Percentiles rank a stretch among this genome's conserved stretches.
These are phyloP conservation scores for Tilletia indica DNA, from an alignment of 1,284 basidiomycete species.

Conservation along the genomic window DNA sequence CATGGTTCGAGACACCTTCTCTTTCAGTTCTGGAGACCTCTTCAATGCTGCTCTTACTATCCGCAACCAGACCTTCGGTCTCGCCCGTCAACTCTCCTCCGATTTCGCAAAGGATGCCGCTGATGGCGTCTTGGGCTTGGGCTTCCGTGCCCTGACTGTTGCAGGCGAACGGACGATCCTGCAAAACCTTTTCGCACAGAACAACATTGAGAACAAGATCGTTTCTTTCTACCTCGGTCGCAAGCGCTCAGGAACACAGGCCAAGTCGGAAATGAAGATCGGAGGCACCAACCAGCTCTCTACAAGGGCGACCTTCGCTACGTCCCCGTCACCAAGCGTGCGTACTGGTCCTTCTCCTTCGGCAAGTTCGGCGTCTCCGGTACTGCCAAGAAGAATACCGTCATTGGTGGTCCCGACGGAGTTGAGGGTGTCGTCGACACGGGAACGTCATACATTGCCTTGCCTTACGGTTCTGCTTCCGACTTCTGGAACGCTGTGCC, in stretches of 20 bases:
- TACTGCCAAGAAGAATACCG: background rate
- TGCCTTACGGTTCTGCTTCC: slow-evolving; percentile 14
- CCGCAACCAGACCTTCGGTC: slow-evolving; percentile 14
- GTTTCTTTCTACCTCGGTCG: slow-evolving; percentile 21
- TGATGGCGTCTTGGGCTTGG: slow-evolving; percentile 23
- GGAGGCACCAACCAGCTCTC: slow-evolving; percentile 18
- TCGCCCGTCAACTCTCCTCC: slow-evolving; percentile 13
- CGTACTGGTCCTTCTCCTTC: slow-evolving; percentile 23
- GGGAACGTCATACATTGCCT: slow-evolving; percentile 22
- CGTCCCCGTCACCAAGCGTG: slow-evolving; percentile 12
- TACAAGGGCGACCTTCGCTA: slow-evolving; percentile 20
- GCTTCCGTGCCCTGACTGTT: slow-evolving; percentile 19
- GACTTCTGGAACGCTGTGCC: slow-evolving; percentile 22
- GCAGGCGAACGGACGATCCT: slow-evolving; percentile 18
- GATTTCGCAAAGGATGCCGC: slow-evolving; percentile 20
- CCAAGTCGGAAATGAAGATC: slow-evolving; percentile 23
- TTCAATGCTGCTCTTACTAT: slow-evolving; percentile 2
- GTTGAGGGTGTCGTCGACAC: slow-evolving; percentile 24
- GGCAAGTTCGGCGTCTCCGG: slow-evolving; percentile 4
- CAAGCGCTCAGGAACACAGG: background rate
- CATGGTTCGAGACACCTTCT: slow-evolving; percentile 17
- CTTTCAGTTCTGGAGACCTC: background rate
- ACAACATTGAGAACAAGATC: slow-evolving; percentile 13
- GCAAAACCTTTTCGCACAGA: slow-evolving; percentile 13
- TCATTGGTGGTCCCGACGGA: background rate